Conservation (phyloP, 345 rosid genomes). For the Conringia planisiliqua region DNA sequence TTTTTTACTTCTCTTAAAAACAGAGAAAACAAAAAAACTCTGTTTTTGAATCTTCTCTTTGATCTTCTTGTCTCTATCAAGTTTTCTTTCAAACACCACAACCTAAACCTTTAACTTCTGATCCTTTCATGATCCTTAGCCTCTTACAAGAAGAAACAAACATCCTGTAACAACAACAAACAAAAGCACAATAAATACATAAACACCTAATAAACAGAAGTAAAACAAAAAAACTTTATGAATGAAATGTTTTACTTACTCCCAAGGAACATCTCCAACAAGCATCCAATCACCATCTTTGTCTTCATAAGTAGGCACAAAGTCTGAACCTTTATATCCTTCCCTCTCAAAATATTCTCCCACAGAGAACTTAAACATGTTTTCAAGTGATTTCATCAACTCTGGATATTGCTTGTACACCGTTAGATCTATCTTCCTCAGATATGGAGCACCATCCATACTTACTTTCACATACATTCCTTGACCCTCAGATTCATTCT, state of each 20-base stretch:
- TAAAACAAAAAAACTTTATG: neutral
- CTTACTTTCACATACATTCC: slow-evolving; percentile 75
- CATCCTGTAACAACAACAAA: slow-evolving; percentile 54
- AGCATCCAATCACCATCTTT: slow-evolving; percentile 94
- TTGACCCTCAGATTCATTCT: slow-evolving; percentile 40
- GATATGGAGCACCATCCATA: slow-evolving; percentile 90
- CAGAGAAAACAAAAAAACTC: neutral
- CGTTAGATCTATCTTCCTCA: slow-evolving; percentile 74
- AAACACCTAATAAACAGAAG: neutral
- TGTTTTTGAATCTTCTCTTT: slow-evolving; percentile 26
- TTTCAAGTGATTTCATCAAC: slow-evolving; percentile 60
- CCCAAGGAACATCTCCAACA: slow-evolving; percentile 90
- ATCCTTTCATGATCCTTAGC: slow-evolving; percentile 85
- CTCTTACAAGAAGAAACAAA: slow-evolving; percentile 86
- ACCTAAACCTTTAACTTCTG: slow-evolving; percentile 78
- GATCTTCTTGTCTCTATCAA: neutral
- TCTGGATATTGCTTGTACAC: slow-evolving; percentile 55
- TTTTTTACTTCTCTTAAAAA: neutral
- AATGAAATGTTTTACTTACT: slow-evolving; percentile 24
- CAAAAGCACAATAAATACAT: slow-evolving; percentile 6
- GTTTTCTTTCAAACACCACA: slow-evolving; percentile 45
- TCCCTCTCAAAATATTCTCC: slow-evolving; percentile 72
- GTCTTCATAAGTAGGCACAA: slow-evolving; percentile 80
- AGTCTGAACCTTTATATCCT: slow-evolving; percentile 80
- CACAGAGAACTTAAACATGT: slow-evolving; percentile 66